phyloP scores from a whole-genome alignment of 2,329 filamentous ascomycete genomes.

The Cyphellophora europaea region DNA sequence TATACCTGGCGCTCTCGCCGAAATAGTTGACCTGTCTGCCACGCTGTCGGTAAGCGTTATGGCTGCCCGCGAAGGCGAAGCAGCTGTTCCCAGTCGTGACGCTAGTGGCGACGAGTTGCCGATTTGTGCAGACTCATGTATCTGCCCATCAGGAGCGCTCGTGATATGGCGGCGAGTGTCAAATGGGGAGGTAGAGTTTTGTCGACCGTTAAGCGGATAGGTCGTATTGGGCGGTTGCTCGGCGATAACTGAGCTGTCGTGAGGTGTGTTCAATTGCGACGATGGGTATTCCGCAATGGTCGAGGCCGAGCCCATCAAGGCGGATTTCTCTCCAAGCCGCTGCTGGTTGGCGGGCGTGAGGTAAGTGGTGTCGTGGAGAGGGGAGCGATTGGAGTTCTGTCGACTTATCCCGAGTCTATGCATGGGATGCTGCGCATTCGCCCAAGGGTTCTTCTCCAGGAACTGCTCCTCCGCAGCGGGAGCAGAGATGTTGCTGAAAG shows the following conservation, averaged over 20 bases:
- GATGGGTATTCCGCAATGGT: constrained; percentile 35
- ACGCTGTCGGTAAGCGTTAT: background rate
- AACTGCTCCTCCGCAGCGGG: constrained; percentile 62
- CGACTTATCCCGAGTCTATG: constrained; percentile 38
- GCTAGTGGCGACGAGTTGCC: constrained; percentile 2
- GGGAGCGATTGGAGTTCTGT: constrained; percentile 26
- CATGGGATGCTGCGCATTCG: constrained; percentile 67
- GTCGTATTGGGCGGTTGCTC: background rate
- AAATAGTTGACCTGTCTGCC: background rate
- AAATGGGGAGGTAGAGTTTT: constrained; percentile 14
- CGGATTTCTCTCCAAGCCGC: constrained; percentile 31
- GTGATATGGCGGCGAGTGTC: constrained; percentile 19
- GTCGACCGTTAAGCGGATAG: constrained; percentile 2
- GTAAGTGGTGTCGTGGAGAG: constrained; percentile 23
- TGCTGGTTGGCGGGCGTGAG: constrained; percentile 35
- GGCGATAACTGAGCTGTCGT: constrained; percentile 23
- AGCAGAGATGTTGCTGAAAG: constrained; percentile 26
- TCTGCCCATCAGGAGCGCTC: no score
- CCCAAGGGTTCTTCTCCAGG: constrained; percentile 83
- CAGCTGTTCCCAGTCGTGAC: constrained; percentile 22
- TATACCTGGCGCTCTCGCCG: constrained; percentile 5
- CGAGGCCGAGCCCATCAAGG: constrained; percentile 35
- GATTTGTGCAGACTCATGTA: no score
- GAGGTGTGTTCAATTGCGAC: constrained; percentile 34
- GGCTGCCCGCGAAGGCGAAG: constrained; percentile 13